phyloP scores from a whole-genome alignment of 352 stramenopile genomes.

The Globisporangium ultimum region DNA sequence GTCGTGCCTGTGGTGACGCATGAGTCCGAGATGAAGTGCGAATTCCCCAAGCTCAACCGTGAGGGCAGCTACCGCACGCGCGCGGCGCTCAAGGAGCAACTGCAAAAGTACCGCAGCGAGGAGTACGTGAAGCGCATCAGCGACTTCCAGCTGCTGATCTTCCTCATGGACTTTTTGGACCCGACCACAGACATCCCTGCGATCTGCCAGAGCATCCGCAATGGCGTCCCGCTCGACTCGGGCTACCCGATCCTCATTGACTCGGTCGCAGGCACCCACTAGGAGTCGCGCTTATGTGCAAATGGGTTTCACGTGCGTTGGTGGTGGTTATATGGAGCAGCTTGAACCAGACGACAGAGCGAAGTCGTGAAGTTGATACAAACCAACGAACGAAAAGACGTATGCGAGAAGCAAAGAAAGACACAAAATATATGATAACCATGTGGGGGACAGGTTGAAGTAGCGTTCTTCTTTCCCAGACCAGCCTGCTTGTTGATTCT shows the following conservation, averaged over 20 bases:
- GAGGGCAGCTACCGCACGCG: conserved; percentile 80
- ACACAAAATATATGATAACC: too few relatives aligned
- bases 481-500: too few relatives aligned
- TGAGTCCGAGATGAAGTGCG: conserved; percentile 88
- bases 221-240: conserved; percentile 91
- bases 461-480: too few relatives aligned
- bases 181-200: conserved; percentile 88
- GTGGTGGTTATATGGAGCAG: too few relatives aligned
- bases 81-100: conserved; percentile 91
- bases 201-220: conserved; percentile 90
- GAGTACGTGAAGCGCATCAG: conserved; percentile 89
- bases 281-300: not conserved
- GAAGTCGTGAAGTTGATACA: too few relatives aligned
- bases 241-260: conserved; percentile 95
- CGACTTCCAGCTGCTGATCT: conserved; percentile 97
- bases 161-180: conserved; percentile 93
- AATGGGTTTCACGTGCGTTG: too few relatives aligned
- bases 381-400: too few relatives aligned
- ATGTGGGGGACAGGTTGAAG: too few relatives aligned
- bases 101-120: conserved; percentile 65
- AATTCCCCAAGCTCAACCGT: conserved; percentile 94
- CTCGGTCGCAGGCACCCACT: conserved; percentile 87
- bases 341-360: too few relatives aligned
- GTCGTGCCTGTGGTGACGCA: conserved; percentile 95
- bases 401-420: too few relatives aligned